These are phyloP conservation scores for Pholiota adiposa DNA, from an alignment of 1,284 basidiomycete genomes.

Conservation along the genomic window DNA sequence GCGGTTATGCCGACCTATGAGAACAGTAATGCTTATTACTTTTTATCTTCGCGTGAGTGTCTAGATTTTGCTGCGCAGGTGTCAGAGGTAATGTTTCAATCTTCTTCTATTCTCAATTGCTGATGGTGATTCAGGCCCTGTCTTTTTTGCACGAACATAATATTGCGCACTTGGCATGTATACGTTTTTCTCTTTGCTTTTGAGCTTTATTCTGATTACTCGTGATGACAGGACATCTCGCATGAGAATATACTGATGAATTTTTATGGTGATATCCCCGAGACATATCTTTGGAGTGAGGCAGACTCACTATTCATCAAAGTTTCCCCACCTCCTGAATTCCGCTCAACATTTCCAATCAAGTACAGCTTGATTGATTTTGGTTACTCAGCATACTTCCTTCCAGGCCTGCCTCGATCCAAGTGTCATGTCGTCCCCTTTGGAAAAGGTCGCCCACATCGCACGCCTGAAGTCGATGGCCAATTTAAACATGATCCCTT, in stretches of 20 bases:
- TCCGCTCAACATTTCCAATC: too few relatives aligned
- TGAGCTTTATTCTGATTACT: neutral
- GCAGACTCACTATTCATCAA: too few relatives aligned
- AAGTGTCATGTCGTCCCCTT: too few relatives aligned
- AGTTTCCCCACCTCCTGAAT: neutral
- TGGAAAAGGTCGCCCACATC: neutral
- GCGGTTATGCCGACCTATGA: conserved; percentile 17
- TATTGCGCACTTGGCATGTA: conserved; percentile 12
- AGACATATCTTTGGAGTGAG: too few relatives aligned
- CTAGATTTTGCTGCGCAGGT: conserved; percentile 16
- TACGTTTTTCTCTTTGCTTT: neutral
- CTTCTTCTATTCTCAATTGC: too few relatives aligned
- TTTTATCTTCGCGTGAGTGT: conserved; percentile 8
- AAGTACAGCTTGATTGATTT: too few relatives aligned
- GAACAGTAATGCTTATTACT: neutral
- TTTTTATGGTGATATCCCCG: conserved; percentile 1
- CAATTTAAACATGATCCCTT: conserved; percentile 3
- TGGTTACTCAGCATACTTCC: too few relatives aligned
- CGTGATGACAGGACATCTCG: conserved; percentile 13
- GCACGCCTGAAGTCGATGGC: conserved; percentile 5
- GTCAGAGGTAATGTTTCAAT: neutral
- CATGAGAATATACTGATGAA: conserved; percentile 15
- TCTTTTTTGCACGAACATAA: conserved; percentile 6
- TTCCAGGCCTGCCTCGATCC: too few relatives aligned
- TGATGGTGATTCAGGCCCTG: neutral